Percentiles rank a stretch among this genome's conserved stretches.
Conservation (phyloP, 345 rosid species). For the Cardamine chenopodiifolia region DNA sequence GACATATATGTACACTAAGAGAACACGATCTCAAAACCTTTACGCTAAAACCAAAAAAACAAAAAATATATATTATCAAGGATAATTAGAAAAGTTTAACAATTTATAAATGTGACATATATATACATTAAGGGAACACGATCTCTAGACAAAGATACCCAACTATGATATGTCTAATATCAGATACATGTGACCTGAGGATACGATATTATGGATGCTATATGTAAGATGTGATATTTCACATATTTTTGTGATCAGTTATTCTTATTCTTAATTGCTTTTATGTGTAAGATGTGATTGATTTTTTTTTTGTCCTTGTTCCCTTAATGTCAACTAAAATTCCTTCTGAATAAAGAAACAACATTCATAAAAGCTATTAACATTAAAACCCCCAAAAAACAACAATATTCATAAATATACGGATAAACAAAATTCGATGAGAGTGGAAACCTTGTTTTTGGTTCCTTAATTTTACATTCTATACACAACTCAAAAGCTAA, state of each 20-base stretch:
- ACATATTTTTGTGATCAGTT: not conserved
- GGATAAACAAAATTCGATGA: slow-evolving; percentile 7
- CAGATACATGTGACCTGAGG: slow-evolving; percentile 24
- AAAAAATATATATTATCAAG: not conserved
- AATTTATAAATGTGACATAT: not conserved
- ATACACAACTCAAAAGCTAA: slow-evolving; percentile 3
- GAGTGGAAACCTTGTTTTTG: slow-evolving; percentile 19
- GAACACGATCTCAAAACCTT: slow-evolving; percentile 19
- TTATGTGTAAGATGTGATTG: slow-evolving; percentile 27
- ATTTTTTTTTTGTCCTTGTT: slow-evolving; percentile 1
- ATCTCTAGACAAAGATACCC: slow-evolving; percentile 26
- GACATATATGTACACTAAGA: slow-evolving; percentile 18
- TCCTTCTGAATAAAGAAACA: slow-evolving; percentile 29
- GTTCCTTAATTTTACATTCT: slow-evolving; percentile 13
- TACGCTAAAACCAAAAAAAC: not conserved
- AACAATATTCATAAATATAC: not conserved
- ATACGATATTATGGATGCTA: slow-evolving; percentile 27
- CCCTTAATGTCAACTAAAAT: slow-evolving; percentile 28
- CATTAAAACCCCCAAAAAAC: not conserved
- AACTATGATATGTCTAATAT: slow-evolving; percentile 8
- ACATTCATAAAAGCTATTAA: not conserved
- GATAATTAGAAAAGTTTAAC: not conserved
- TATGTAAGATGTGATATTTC: slow-evolving; percentile 32
- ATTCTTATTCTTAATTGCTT: slow-evolving; percentile 23
- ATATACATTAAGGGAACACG: slow-evolving; percentile 33